A percentile compares a stretch with the other conserved stretches of the same genome.
Evolutionary conservation across 2,329 filamentous ascomycete genomes (phyloP).

Genomic region (Byssochlamys sp.): DNA sequence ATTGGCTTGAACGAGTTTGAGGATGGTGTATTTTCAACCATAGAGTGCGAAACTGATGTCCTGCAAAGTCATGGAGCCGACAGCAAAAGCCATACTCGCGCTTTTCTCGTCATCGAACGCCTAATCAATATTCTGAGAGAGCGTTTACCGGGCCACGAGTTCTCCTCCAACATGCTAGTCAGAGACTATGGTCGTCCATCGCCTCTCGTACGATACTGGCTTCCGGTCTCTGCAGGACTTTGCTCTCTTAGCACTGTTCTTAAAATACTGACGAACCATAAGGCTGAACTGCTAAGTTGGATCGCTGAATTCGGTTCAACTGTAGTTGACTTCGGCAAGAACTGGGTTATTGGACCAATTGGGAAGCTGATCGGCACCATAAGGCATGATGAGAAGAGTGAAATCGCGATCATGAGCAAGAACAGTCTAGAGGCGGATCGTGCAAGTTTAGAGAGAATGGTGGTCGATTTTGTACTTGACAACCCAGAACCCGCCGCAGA

Average conservation of each 20-base stretch:
- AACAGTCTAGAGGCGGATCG: constrained; percentile 82
- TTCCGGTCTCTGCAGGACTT: constrained; percentile 61
- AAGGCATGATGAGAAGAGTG: constrained; percentile 79
- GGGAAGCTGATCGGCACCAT: constrained; percentile 83
- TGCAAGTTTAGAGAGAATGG: constrained; percentile 91
- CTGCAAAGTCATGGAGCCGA: constrained; percentile 33
- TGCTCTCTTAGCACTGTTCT: constrained; percentile 82
- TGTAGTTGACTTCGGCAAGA: constrained; percentile 79
- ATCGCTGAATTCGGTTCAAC: constrained; percentile 69
- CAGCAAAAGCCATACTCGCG: background rate
- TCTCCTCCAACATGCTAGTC: constrained; percentile 48
- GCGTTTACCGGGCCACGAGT: constrained; percentile 58
- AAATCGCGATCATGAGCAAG: constrained; percentile 93
- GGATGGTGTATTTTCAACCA: constrained; percentile 45
- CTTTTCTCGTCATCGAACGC: constrained; percentile 22
- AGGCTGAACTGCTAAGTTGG: constrained; percentile 71
- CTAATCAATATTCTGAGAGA: constrained; percentile 53
- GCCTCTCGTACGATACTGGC: constrained; percentile 73
- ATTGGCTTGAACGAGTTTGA: constrained; percentile 46
- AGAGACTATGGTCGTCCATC: constrained; percentile 65
- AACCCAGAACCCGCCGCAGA: constrained; percentile 52
- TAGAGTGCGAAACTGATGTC: constrained; percentile 53
- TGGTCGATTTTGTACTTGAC: constrained; percentile 85
- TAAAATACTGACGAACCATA: constrained; percentile 62
- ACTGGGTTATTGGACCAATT: constrained; percentile 85